These are phyloP conservation scores for Pseudonitzschia delicatissima DNA, from an alignment of 108 stramenopile species.

Conservation along the genomic window DNA sequence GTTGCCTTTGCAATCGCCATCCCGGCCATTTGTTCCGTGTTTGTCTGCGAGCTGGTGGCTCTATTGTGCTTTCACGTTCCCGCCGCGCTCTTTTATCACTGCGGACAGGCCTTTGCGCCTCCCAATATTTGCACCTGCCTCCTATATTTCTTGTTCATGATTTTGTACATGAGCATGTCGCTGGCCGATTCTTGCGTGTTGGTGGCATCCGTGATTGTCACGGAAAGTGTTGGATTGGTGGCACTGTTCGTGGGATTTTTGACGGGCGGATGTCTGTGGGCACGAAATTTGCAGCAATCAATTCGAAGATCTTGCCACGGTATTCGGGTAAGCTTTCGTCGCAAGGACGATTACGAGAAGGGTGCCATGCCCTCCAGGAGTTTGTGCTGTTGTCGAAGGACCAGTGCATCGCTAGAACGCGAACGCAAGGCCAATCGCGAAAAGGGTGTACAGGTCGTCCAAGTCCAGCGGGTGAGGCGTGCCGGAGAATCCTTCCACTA, in stretches of 20 bases:
- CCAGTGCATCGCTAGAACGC: too few relatives aligned
- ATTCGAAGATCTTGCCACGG: constrained; percentile 22
- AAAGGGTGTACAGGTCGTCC: too few relatives aligned
- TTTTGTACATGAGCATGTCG: constrained; percentile 12
- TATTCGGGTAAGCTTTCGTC: constrained; percentile 20
- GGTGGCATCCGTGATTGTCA: constrained; percentile 10
- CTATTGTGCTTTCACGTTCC: constrained; percentile 2
- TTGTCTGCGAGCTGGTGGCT: constrained; percentile 10
- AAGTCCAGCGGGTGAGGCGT: too few relatives aligned
- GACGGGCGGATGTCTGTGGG: constrained; percentile 22
- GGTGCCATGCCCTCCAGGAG: too few relatives aligned
- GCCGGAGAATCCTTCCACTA: too few relatives aligned
- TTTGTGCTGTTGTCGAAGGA: too few relatives aligned
- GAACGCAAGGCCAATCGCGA: too few relatives aligned
- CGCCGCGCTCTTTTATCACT: not conserved
- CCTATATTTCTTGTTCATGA: constrained; percentile 14
- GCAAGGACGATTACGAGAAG: too few relatives aligned
- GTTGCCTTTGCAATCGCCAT: not conserved
- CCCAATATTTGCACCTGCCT: constrained; percentile 18
- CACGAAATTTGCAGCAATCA: constrained; percentile 19
- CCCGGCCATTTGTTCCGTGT: constrained; percentile 3
- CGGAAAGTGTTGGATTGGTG: constrained; percentile 4
- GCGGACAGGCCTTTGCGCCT: constrained; percentile 6
- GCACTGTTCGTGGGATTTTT: constrained; percentile 8
- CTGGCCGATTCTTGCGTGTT: constrained; percentile 16